Evolutionary conservation across 495 filamentous ascomycete genomes (phyloP), one percentile per base, ranked within the genome.

Genomic region (Geopyxis carbonaria): DNA sequence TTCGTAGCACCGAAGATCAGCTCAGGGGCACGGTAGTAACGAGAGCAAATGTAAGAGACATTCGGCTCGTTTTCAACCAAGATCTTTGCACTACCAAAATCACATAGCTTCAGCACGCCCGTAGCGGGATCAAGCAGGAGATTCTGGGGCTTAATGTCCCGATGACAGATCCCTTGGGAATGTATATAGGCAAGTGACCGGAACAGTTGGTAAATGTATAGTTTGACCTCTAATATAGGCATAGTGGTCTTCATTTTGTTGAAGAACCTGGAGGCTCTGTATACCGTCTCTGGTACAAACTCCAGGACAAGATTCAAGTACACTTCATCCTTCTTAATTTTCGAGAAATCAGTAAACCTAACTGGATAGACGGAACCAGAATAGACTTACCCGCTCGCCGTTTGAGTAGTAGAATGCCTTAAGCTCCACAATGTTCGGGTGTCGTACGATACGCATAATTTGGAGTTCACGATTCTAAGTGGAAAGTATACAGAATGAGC

Each of bases 221-320:
- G 77, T 64, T 99, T 99, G 54, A 95, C 84, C 59, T 95, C 89
- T 37, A 99, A 70, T 58, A 83, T 93, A 18, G 89, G 89, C 89
- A 99, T 99, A 11, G 91, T 94, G 4, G 89, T 93, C 72, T 99
- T 99, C 73, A 95, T 73, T 66, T 95, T 99, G 67, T 92, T 94
- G 70, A 95, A 99, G 63, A 93, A 94, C 34, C 89, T 72, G 30
- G 89, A 95, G n/a, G 89, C 91, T 42, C 91, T 74, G 59, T 95
- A 99, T 24, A 99, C 91, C 0, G 89, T 95, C 65, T 95, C 89
- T 7, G 91, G 91, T 34, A 99, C 91, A 57, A 84, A 99, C 59
- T 99, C 89, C 52, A 95, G 78, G 32, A 99, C 85, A 28, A 99
- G 70, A 56, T 99, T 99, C 34, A 99, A 75, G 60, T 95, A 99